Percentiles rank a stretch among this genome's conserved stretches.
phyloP scores from a whole-genome alignment of 129 eudicot species.

The Ambrosia trifida region DNA sequence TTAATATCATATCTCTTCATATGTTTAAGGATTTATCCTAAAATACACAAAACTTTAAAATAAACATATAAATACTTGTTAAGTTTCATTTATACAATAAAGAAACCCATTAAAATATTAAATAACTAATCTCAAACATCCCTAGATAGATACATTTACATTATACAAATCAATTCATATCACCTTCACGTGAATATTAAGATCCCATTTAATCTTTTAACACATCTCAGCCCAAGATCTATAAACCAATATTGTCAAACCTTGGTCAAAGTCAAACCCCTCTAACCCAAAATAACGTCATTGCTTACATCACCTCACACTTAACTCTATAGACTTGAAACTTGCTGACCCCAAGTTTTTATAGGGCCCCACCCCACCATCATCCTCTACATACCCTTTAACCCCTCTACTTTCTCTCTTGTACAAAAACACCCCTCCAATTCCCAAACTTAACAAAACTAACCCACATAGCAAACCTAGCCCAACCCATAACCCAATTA shows the following conservation, averaged over 20 bases:
- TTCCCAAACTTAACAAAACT: conserved; percentile 50
- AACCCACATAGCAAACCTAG: conserved; percentile 54
- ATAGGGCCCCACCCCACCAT: conserved; percentile 71
- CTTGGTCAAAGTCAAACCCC: conserved; percentile 32
- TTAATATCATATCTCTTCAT: too few relatives aligned
- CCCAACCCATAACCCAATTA: conserved; percentile 49
- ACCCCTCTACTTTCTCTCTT: conserved; percentile 56
- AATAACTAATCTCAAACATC: background rate
- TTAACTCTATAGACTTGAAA: conserved; percentile 71
- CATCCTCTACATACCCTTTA: conserved; percentile 41
- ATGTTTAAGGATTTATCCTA: too few relatives aligned
- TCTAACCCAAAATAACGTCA: conserved; percentile 40
- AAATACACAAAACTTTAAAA: too few relatives aligned
- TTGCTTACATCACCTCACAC: conserved; percentile 68
- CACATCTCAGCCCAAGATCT: conserved; percentile 9
- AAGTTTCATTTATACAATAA: too few relatives aligned
- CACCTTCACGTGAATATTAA: conserved; percentile 9
- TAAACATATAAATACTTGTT: too few relatives aligned
- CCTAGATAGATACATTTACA: background rate
- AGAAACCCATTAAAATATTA: too few relatives aligned
- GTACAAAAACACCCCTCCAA: conserved; percentile 46
- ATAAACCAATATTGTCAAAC: conserved; percentile 16
- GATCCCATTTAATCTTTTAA: background rate
- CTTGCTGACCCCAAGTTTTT: conserved; percentile 68
- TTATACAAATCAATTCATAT: conserved; percentile 18